These are phyloP conservation scores for Cytauxzoon felis DNA, from an alignment of 169 alveolate species.

Conservation along the genomic window DNA sequence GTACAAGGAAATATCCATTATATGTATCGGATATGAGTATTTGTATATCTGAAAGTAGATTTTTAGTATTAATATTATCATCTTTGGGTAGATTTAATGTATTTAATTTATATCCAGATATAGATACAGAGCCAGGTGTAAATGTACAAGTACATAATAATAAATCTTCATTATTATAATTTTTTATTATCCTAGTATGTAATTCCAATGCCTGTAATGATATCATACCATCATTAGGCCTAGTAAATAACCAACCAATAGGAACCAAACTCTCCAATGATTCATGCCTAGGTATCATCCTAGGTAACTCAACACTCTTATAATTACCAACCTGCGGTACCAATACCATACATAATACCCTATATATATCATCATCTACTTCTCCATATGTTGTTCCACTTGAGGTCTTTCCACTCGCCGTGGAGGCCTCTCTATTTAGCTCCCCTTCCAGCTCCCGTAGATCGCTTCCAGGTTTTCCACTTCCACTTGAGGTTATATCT, in stretches of 20 bases:
- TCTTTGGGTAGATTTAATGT: slow-evolving; percentile 59
- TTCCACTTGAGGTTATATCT: no score
- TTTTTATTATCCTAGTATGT: slow-evolving; percentile 52
- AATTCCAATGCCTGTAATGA: slow-evolving; percentile 78
- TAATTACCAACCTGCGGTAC: slow-evolving; percentile 98
- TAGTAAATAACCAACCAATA: slow-evolving; percentile 97
- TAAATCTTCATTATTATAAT: slow-evolving; percentile 45
- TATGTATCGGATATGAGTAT: slow-evolving; percentile 93
- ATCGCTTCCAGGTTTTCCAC: no score
- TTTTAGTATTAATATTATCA: slow-evolving; percentile 35
- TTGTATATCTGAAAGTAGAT: slow-evolving; percentile 85
- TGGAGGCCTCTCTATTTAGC: no score
- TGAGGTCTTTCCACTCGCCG: no score
- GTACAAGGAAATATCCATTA: slow-evolving; percentile 98
- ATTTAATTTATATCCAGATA: slow-evolving; percentile 90
- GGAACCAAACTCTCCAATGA: slow-evolving; percentile 92
- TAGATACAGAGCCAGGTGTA: slow-evolving; percentile 96
- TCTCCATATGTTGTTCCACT: no score
- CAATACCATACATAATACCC: slow-evolving; percentile 90
- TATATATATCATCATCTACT: no score
- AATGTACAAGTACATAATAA: slow-evolving; percentile 82
- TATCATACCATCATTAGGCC: slow-evolving; percentile 86
- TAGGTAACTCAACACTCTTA: slow-evolving; percentile 87
- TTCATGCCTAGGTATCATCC: slow-evolving; percentile 89
- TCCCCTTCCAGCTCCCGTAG: no score